Evolutionary conservation across 2,329 filamentous ascomycete species (phyloP).

Genomic region (Penicillium thymicola): DNA sequence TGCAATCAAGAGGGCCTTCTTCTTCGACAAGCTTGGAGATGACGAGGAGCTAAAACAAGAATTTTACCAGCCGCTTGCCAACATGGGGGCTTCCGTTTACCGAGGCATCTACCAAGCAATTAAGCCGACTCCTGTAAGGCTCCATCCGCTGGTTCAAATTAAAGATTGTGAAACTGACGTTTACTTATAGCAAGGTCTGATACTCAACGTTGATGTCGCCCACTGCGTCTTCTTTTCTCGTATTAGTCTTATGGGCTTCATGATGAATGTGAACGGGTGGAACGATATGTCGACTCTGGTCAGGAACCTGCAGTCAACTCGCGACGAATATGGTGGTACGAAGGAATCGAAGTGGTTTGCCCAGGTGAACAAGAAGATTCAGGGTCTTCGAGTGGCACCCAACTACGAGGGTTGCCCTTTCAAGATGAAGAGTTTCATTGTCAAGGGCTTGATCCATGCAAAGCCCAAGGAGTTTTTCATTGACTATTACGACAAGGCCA

Average conservation of each 20-base stretch:
- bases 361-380: slow-evolving; percentile 21
- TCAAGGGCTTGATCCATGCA: slow-evolving; percentile 48
- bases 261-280: slow-evolving; percentile 33
- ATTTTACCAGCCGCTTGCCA: slow-evolving; percentile 26
- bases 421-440: slow-evolving; percentile 45
- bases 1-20: slow-evolving; percentile 70
- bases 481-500: slow-evolving; percentile 38
- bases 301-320: slow-evolving; percentile 19
- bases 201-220: slow-evolving; percentile 85
- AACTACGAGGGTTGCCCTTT: slow-evolving; percentile 36
- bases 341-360: slow-evolving; percentile 19
- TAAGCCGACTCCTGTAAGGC: slow-evolving; percentile 62
- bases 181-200: slow-evolving; percentile 56
- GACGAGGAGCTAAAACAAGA: slow-evolving; percentile 52
- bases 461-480: slow-evolving; percentile 46
- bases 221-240: slow-evolving; percentile 83
- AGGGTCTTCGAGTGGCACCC: slow-evolving; percentile 39
- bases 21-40: slow-evolving; percentile 61
- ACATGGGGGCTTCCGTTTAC: slow-evolving; percentile 64
- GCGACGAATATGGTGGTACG: slow-evolving; percentile 23
- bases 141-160: slow-evolving; percentile 1
- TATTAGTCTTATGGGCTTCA: slow-evolving; percentile 35
- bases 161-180: neutral
- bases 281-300: slow-evolving; percentile 34
- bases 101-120: slow-evolving; percentile 90